Percentiles rank a stretch among this genome's conserved stretches.
Evolutionary conservation across 352 stramenopile species (phyloP).

Genomic region (Globisporangium splendens): DNA sequence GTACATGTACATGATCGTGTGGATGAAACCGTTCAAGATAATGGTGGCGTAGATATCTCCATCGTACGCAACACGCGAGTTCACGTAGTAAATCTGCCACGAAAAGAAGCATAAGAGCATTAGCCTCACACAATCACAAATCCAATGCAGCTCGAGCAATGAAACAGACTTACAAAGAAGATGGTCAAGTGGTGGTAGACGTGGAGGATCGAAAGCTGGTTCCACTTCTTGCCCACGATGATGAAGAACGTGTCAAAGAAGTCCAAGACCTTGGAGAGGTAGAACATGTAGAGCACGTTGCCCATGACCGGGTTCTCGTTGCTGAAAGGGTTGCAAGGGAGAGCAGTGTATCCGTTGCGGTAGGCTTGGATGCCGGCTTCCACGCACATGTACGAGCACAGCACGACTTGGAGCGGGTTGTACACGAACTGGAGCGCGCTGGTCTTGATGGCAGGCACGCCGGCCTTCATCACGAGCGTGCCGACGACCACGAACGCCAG

Average conservation of each 20-base stretch:
- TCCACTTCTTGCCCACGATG: conserved; percentile 97
- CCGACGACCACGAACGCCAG: conserved; percentile 65
- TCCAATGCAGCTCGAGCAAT: background rate
- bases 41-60: conserved; percentile 97
- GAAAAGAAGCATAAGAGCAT: background rate
- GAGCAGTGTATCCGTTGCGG: conserved; percentile 88
- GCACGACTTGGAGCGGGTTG: conserved; percentile 95
- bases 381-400: conserved; percentile 97
- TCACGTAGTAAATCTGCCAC: conserved; percentile 93
- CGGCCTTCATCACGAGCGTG: conserved; percentile 73
- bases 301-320: conserved; percentile 88
- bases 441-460: conserved; percentile 73
- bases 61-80: conserved; percentile 93
- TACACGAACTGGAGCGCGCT: conserved; percentile 93
- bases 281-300: conserved; percentile 98
- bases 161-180: conserved; percentile 66
- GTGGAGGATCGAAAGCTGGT: conserved; percentile 96
- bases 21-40: conserved; percentile 96
- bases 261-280: conserved; percentile 95
- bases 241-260: conserved; percentile 97
- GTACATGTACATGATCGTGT: conserved; percentile 99
- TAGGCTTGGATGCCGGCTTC: conserved; percentile 92
- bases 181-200: conserved; percentile 98
- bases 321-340: conserved; percentile 92
- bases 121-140: background rate